phyloP scores from a whole-genome alignment of 176 grass and related monocot genomes.

The Poa annua region DNA sequence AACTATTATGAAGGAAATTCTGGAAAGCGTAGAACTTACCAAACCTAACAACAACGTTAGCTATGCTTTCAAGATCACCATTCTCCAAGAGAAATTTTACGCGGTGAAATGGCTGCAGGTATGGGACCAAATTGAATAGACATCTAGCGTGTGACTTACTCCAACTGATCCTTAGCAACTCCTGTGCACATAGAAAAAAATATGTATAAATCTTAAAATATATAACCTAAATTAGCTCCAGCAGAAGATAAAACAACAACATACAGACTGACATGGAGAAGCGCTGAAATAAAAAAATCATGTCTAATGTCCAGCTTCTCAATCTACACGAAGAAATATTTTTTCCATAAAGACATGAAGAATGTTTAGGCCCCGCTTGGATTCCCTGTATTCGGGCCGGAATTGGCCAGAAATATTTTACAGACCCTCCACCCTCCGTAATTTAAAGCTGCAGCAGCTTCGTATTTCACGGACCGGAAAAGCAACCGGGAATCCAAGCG shows the following conservation, averaged over 20 bases:
- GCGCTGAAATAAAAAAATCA: not conserved
- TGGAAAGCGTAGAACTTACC: conserved; percentile 53
- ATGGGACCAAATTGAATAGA: conserved; percentile 48
- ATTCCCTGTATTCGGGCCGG: too few relatives aligned
- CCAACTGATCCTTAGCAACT: conserved; percentile 47
- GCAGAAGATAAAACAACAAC: not conserved
- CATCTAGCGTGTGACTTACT: conserved; percentile 59
- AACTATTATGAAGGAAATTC: conserved; percentile 17
- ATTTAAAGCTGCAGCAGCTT: too few relatives aligned
- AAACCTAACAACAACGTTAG: conserved; percentile 53
- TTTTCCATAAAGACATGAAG: too few relatives aligned
- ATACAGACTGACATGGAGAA: conserved; percentile 2
- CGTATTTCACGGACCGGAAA: too few relatives aligned
- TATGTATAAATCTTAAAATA: conserved; percentile 7
- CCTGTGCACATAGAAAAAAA: conserved; percentile 40
- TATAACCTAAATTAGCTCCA: conserved; percentile 1
- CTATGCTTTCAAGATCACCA: conserved; percentile 64
- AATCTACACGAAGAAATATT: not conserved
- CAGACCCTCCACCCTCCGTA: too few relatives aligned
- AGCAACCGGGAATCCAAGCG: too few relatives aligned
- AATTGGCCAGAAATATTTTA: too few relatives aligned
- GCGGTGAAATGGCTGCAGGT: conserved; percentile 59
- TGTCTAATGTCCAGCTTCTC: not conserved
- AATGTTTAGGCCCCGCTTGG: too few relatives aligned
- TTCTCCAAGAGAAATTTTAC: conserved; percentile 73